phyloP scores from a whole-genome alignment of 305 asterid species.

The Fraxinus baroniana region DNA sequence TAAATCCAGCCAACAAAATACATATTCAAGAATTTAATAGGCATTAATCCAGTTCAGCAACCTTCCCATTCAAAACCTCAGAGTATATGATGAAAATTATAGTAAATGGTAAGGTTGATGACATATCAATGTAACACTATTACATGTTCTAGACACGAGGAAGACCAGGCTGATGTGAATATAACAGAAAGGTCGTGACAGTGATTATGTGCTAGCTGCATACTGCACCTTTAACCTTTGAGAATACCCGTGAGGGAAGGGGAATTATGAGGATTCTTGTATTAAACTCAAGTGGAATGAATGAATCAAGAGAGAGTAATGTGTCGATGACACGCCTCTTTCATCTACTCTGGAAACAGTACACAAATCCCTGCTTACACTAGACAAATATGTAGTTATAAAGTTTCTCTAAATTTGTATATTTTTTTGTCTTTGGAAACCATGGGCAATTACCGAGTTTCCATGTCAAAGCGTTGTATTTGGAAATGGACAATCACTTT shows the following conservation, averaged over 20 bases:
- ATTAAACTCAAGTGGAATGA: neutral
- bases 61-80: conserved; percentile 17
- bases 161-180: neutral
- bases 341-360: neutral
- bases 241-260: neutral
- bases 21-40: neutral
- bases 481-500: neutral
- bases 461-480: conserved; percentile 16
- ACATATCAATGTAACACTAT: neutral
- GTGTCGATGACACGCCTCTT: neutral
- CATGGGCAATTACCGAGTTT: conserved; percentile 8
- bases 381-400: neutral
- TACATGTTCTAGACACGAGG: conserved; percentile 1
- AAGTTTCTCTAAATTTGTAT: conserved; percentile 10
- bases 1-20: neutral
- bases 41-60: conserved; percentile 14
- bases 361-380: neutral
- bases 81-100: neutral
- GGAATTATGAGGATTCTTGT: neutral
- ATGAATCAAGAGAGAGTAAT: neutral
- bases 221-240: neutral
- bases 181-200: neutral
- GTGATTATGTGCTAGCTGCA: neutral
- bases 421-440: neutral
- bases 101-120: conserved; percentile 4